Percentiles rank a stretch among this genome's conserved stretches.
Conservation (phyloP, 2,329 filamentous ascomycete genomes). For the Colletotrichum phormii region DNA sequence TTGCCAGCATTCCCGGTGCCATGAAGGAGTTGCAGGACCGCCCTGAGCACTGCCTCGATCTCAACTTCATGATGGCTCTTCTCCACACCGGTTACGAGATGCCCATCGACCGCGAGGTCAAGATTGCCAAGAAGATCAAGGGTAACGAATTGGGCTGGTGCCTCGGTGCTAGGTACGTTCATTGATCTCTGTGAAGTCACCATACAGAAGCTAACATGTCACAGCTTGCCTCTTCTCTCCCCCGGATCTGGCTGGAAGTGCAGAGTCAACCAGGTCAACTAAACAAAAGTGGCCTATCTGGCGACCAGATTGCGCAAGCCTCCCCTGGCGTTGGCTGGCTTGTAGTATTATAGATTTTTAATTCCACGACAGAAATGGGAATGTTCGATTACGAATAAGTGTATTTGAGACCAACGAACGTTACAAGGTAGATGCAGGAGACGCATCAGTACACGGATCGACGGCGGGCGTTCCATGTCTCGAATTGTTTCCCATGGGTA, state of each 20-base stretch:
- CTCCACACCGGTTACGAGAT: conserved; percentile 98
- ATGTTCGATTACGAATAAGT: conserved; percentile 34
- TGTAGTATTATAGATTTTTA: conserved; percentile 39
- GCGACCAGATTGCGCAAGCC: conserved; percentile 1
- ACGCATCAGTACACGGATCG: conserved; percentile 30
- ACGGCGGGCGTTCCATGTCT: conserved; percentile 31
- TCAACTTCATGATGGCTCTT: conserved; percentile 95
- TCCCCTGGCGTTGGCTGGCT: conserved; percentile 26
- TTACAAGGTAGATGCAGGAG: conserved; percentile 22
- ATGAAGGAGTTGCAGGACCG: conserved; percentile 83
- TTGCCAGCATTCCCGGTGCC: conserved; percentile 80
- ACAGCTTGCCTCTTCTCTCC: conserved; percentile 83
- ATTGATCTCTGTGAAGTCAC: neutral
- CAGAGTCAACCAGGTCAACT: conserved; percentile 81
- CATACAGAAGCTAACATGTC: conserved; percentile 49
- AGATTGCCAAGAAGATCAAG: conserved; percentile 99
- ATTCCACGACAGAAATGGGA: conserved; percentile 37
- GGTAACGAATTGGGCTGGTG: conserved; percentile 98
- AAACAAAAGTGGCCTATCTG: conserved; percentile 43
- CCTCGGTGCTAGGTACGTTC: conserved; percentile 87
- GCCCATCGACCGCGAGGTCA: conserved; percentile 95
- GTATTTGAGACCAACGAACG: conserved; percentile 19
- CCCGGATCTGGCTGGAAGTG: conserved; percentile 91
- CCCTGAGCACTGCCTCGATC: conserved; percentile 92
- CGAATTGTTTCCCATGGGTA: conserved; percentile 20